Percentiles rank a stretch among this genome's conserved stretches.
phyloP scores from a whole-genome alignment of 2,329 filamentous ascomycete species.

The Fusarium agapanthi region DNA sequence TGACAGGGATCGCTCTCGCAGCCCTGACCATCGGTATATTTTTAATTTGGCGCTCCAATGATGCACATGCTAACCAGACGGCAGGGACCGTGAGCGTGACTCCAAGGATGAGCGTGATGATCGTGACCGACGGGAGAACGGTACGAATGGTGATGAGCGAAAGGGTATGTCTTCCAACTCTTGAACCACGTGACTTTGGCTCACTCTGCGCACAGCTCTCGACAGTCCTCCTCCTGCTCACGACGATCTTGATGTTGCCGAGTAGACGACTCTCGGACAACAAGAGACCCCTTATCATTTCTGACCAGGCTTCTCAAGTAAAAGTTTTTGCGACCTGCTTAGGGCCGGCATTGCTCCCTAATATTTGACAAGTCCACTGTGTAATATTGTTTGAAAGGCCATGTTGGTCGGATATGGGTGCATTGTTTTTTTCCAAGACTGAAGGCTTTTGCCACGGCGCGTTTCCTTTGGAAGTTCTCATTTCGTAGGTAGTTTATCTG shows the following conservation, averaged over 20 bases:
- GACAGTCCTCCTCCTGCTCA: slow-evolving; percentile 85
- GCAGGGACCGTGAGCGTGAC: slow-evolving; percentile 64
- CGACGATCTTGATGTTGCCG: slow-evolving; percentile 95
- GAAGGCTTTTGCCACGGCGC: slow-evolving; percentile 36
- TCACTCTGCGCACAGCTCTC: slow-evolving; percentile 56
- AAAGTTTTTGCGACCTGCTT: slow-evolving; percentile 37
- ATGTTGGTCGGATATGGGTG: slow-evolving; percentile 24
- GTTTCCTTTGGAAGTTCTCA: slow-evolving; percentile 40
- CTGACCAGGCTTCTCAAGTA: slow-evolving; percentile 26
- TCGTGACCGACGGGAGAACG: slow-evolving; percentile 78
- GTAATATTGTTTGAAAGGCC: slow-evolving; percentile 38
- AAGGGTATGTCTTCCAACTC: slow-evolving; percentile 71
- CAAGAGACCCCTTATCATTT: slow-evolving; percentile 11
- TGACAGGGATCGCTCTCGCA: slow-evolving; percentile 79
- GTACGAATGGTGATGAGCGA: slow-evolving; percentile 84
- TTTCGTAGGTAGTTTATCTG: slow-evolving; percentile 41
- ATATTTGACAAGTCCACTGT: slow-evolving; percentile 35
- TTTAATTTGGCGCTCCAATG: not conserved
- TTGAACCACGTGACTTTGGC: slow-evolving; percentile 14
- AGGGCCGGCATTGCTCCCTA: slow-evolving; percentile 33
- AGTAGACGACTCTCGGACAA: slow-evolving; percentile 56
- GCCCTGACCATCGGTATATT: slow-evolving; percentile 68
- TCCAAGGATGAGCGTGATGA: slow-evolving; percentile 74
- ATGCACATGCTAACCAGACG: slow-evolving; percentile 13
- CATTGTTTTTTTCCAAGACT: slow-evolving; percentile 36